Conservation (phyloP, 2,329 filamentous ascomycete species). For the Aspergillus caelatus region DNA sequence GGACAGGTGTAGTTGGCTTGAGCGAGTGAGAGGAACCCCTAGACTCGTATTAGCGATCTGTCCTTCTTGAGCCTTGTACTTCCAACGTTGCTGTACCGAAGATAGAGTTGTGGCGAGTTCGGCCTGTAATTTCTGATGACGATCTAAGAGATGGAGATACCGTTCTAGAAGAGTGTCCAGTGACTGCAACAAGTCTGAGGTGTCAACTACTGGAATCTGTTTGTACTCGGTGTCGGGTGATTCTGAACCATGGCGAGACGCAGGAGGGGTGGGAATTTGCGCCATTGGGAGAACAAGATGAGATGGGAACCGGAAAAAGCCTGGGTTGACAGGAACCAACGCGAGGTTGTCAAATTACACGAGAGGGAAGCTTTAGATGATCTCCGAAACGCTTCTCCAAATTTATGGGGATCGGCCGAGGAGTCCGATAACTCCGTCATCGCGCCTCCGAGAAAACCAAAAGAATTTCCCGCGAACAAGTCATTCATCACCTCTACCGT, state of each 20-base stretch:
- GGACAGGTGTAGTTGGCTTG: conserved; percentile 52
- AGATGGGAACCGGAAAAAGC: not conserved
- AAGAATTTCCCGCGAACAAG: conserved; percentile 38
- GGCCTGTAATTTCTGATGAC: conserved; percentile 44
- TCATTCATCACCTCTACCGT: conserved; percentile 12
- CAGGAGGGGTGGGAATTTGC: conserved; percentile 39
- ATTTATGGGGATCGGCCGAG: conserved; percentile 28
- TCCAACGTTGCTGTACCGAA: conserved; percentile 33
- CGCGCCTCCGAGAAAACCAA: conserved; percentile 32
- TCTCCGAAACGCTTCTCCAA: conserved; percentile 2
- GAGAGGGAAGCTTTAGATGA: not conserved
- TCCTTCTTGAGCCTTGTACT: not conserved
- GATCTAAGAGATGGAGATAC: conserved; percentile 48
- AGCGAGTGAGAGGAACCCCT: conserved; percentile 53
- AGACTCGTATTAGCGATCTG: conserved; percentile 7
- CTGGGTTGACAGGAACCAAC: not conserved
- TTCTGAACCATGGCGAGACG: conserved; percentile 34
- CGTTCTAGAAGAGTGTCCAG: conserved; percentile 46
- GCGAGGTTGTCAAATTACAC: not conserved
- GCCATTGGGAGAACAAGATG: conserved; percentile 24
- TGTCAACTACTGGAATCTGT: conserved; percentile 17
- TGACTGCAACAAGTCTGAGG: conserved; percentile 32
- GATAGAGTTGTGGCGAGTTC: conserved; percentile 42
- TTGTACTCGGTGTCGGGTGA: conserved; percentile 25
- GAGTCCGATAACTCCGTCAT: conserved; percentile 43